These are phyloP conservation scores for Eimeria acervulina DNA, from an alignment of 169 alveolate genomes.

Conservation along the genomic window DNA sequence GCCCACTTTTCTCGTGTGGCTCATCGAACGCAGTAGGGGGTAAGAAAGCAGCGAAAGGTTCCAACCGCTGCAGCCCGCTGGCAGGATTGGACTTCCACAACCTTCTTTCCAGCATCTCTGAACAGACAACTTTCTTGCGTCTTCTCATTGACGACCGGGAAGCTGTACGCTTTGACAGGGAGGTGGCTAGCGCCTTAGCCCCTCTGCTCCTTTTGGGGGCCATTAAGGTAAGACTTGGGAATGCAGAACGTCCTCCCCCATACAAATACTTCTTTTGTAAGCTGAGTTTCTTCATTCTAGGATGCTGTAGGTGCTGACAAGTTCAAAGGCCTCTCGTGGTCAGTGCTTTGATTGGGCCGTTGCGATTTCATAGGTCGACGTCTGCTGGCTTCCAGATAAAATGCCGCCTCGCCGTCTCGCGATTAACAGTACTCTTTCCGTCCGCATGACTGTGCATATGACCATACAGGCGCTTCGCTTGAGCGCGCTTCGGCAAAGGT, in stretches of 20 bases:
- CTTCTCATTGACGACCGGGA: conserved; percentile 73
- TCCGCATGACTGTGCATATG: conserved; percentile 36
- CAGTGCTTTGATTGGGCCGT: background rate
- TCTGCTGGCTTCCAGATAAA: conserved; percentile 68
- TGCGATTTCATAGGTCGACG: conserved; percentile 32
- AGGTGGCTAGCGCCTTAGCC: conserved; percentile 67
- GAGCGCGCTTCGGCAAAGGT: conserved; percentile 73
- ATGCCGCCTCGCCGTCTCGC: conserved; percentile 76
- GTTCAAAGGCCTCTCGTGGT: background rate
- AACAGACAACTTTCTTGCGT: conserved; percentile 75
- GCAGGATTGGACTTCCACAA: conserved; percentile 58
- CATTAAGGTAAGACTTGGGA: conserved; percentile 24
- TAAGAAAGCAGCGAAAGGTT: background rate
- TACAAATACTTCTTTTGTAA: background rate
- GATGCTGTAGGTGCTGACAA: background rate
- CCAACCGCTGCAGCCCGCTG: conserved; percentile 34
- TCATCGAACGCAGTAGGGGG: background rate
- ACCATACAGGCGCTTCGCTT: conserved; percentile 71
- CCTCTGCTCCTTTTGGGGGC: conserved; percentile 55
- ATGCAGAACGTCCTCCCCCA: background rate
- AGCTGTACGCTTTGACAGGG: conserved; percentile 70
- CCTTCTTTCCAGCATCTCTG: conserved; percentile 64
- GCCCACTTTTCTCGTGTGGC: background rate
- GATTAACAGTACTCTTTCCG: conserved; percentile 61
- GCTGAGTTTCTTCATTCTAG: background rate